Percentiles rank a stretch among this genome's conserved stretches.
These are phyloP conservation scores for Talaromyces thailandensis DNA, from an alignment of 495 filamentous ascomycete genomes.

Conservation along the genomic window DNA sequence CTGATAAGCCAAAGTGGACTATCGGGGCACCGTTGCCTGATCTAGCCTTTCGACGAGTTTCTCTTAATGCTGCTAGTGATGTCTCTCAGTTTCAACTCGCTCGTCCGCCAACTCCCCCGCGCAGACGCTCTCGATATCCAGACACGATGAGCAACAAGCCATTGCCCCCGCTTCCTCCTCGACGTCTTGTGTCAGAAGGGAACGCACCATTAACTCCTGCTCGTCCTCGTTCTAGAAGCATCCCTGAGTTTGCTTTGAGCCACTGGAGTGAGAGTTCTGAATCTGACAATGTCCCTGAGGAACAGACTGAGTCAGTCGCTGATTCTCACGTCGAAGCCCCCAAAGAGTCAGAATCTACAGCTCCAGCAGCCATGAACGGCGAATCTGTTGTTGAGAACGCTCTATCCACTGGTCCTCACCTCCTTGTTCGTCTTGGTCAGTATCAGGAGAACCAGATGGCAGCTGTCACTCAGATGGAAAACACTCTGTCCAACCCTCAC, in stretches of 20 bases:
- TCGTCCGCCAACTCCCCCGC: conserved; percentile 2
- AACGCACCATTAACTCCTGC: not conserved
- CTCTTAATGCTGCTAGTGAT: not conserved
- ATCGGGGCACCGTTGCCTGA: not conserved
- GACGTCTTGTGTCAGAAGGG: not conserved
- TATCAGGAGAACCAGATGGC: not conserved
- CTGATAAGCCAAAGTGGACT: not conserved
- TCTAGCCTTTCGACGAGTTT: not conserved
- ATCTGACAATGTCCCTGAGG: not conserved
- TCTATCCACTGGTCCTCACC: not conserved
- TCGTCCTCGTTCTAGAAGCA: conserved; percentile 1
- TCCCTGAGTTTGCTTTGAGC: not conserved
- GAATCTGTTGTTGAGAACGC: not conserved
- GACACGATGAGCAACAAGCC: conserved; percentile 1
- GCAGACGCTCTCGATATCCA: not conserved
- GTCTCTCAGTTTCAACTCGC: conserved; percentile 1
- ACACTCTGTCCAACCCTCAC: not conserved
- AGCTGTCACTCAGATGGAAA: conserved; percentile 3
- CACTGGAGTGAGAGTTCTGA: not conserved
- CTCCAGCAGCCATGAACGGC: not conserved
- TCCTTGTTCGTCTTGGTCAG: not conserved
- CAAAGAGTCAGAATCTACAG: not conserved
- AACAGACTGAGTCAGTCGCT: not conserved
- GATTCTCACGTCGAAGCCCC: not conserved
- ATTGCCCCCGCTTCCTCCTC: conserved; percentile 1